Evolutionary conservation across 257 asterid species (phyloP).

Genomic region (Solanum paucissectum): DNA sequence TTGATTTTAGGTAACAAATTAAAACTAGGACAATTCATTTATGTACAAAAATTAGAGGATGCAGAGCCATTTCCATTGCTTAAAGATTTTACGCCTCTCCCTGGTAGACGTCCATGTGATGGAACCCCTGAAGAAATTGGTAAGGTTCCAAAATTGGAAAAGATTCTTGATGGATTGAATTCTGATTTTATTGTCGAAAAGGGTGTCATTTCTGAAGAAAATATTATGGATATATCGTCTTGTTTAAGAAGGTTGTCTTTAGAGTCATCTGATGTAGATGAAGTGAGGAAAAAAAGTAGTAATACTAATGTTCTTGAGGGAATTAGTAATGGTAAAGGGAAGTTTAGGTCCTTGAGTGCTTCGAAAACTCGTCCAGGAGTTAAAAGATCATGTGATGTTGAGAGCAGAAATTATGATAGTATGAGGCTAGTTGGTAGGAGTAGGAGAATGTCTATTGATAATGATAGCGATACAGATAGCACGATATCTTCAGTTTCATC

Average conservation of each 20-base stretch:
- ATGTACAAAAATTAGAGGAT: conserved; percentile 36
- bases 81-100: conserved; percentile 40
- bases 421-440: neutral
- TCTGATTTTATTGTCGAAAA: conserved; percentile 43
- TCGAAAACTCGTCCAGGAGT: conserved; percentile 16
- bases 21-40: conserved; percentile 53
- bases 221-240: conserved; percentile 4
- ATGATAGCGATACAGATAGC: conserved; percentile 46
- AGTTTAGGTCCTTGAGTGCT: conserved; percentile 31
- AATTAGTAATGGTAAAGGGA: neutral
- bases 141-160: conserved; percentile 16
- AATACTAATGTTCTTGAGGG: neutral
- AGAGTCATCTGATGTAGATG: conserved; percentile 22
- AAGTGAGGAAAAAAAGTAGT: conserved; percentile 1
- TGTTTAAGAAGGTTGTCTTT: conserved; percentile 5
- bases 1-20: conserved; percentile 48
- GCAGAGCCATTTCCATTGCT: conserved; percentile 55
- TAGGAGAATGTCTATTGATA: conserved; percentile 16
- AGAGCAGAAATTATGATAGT: neutral
- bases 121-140: conserved; percentile 49
- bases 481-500: conserved; percentile 23
- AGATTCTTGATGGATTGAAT: conserved; percentile 15
- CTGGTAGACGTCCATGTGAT: conserved; percentile 47
- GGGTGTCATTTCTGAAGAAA: conserved; percentile 53
- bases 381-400: neutral